Evolutionary conservation across 441 rosid genomes (phyloP).

Genomic region (Populus tomentosa): DNA sequence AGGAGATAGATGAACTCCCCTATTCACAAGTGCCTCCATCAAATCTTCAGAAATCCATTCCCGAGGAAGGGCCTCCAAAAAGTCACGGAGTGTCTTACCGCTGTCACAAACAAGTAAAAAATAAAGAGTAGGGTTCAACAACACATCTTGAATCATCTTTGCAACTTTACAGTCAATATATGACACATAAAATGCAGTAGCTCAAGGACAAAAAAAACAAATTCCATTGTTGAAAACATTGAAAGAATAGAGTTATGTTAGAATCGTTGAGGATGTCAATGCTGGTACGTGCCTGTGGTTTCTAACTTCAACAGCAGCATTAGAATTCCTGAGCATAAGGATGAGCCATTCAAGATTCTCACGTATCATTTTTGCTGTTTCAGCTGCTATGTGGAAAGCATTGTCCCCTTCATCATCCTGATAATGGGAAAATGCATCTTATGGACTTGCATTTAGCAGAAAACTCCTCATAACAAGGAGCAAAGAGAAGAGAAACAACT

Average conservation of each 20-base stretch:
- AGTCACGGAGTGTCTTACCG: constrained; percentile 92
- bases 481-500: neutral
- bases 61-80: constrained; percentile 94
- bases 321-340: constrained; percentile 75
- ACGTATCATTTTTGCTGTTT: constrained; percentile 95
- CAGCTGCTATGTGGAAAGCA: constrained; percentile 99
- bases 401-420: constrained; percentile 99
- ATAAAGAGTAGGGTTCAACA: neutral
- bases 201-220: neutral
- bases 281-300: constrained; percentile 77
- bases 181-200: neutral
- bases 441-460: neutral
- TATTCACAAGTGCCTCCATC: constrained; percentile 77
- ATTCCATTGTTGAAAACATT: constrained; percentile 4
- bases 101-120: constrained; percentile 38
- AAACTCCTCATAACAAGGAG: neutral
- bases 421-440: neutral
- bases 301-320: constrained; percentile 84
- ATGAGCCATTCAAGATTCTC: constrained; percentile 98
- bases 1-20: constrained; percentile 88
- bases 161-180: neutral
- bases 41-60: constrained; percentile 99
- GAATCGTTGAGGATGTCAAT: constrained; percentile 1
- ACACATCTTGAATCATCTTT: neutral
- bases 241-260: neutral